Conservation (phyloP, 495 filamentous ascomycete species). For the Xylaria acuta region DNA sequence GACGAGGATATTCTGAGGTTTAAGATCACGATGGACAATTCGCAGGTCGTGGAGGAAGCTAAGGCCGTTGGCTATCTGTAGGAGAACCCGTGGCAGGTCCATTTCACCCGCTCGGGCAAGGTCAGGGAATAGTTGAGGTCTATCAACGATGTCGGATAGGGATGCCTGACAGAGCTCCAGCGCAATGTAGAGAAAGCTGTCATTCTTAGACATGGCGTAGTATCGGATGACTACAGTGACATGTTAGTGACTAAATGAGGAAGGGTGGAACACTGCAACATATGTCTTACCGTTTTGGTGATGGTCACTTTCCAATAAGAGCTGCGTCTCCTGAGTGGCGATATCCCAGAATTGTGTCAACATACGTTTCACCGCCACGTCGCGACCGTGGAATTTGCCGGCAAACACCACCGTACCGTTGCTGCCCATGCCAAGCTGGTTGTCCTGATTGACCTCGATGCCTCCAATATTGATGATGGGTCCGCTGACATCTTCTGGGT, state of each 20-base stretch:
- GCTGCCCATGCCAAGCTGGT: conserved; percentile 78
- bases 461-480: conserved; percentile 72
- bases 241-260: conserved; percentile 34
- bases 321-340: conserved; percentile 88
- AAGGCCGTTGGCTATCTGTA: conserved; percentile 86
- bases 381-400: conserved; percentile 86
- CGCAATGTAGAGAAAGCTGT: conserved; percentile 95
- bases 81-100: conserved; percentile 70
- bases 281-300: conserved; percentile 72
- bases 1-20: conserved; percentile 96
- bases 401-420: conserved; percentile 86
- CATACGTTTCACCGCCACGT: conserved; percentile 97
- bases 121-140: conserved; percentile 56
- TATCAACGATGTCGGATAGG: conserved; percentile 84
- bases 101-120: conserved; percentile 60
- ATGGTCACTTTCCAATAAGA: conserved; percentile 91
- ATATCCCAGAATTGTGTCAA: conserved; percentile 93
- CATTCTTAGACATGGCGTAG: conserved; percentile 84
- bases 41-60: conserved; percentile 88
- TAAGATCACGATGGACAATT: conserved; percentile 96
- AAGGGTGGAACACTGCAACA: neutral
- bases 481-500: conserved; percentile 61
- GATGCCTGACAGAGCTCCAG: conserved; percentile 95
- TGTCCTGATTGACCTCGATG: conserved; percentile 73
- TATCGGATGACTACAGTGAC: conserved; percentile 79